Conservation (phyloP, 495 filamentous ascomycete genomes). For the Talaromyces stipitatus region DNA sequence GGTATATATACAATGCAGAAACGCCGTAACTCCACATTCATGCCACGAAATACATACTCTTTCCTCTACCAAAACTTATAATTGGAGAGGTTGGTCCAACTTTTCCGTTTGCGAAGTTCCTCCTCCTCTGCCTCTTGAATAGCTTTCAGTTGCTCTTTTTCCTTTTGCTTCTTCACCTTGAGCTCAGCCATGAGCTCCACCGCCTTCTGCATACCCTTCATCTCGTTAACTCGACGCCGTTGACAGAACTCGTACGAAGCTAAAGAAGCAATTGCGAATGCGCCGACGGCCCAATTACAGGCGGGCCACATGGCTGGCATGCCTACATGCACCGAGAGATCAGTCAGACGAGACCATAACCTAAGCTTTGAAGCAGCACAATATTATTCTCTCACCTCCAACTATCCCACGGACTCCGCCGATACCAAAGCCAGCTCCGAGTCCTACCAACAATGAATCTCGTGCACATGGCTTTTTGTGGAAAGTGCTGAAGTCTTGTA, state of each 20-base stretch:
- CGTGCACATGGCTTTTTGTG: constrained; percentile 79
- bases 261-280: constrained; percentile 56
- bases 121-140: constrained; percentile 40
- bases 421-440: constrained; percentile 65
- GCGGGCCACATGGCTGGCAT: constrained; percentile 43
- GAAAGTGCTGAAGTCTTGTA: constrained; percentile 63
- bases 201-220: constrained; percentile 68
- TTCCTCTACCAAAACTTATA: constrained; percentile 41
- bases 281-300: constrained; percentile 79
- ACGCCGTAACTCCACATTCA: constrained; percentile 16
- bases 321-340: constrained; percentile 20
- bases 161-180: constrained; percentile 58
- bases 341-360: constrained; percentile 6
- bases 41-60: constrained; percentile 22
- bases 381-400: constrained; percentile 51
- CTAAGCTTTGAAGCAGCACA: neutral
- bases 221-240: constrained; percentile 58
- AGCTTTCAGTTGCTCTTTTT: constrained; percentile 51
- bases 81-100: constrained; percentile 41
- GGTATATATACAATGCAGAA: constrained; percentile 1
- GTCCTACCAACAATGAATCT: constrained; percentile 73
- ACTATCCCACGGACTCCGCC: constrained; percentile 65
- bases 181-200: constrained; percentile 73
- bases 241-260: constrained; percentile 77
- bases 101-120: constrained; percentile 45